Base-by-base conservation (phyloP, 495 filamentous ascomycete genomes). In the Apiosordaria backusii region DNA sequence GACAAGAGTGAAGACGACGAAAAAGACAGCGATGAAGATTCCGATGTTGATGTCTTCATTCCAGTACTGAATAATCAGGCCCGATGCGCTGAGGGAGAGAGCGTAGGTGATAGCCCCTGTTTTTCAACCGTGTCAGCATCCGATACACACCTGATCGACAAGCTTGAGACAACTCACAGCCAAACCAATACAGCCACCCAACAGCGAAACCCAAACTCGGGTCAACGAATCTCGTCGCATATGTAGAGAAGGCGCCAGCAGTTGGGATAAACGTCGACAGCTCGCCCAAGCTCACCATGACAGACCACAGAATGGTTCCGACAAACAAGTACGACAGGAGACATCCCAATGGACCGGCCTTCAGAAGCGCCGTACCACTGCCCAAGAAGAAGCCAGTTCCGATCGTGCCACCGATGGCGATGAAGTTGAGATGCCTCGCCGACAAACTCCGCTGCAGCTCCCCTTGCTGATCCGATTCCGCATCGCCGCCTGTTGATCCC, bases 21-120 rank as follows among this genome's bases (percentile, higher is more conserved):
- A 90, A 76, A 92, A 88, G 63, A 96, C 76, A n/a, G 86, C 82
- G 72, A 93, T 92, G 72, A 90, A 90, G 61, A 88, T 89, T 25
- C 88, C 88, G 60, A 84, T 81, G 67, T 75, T 80, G 27, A 81
- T 71, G 27, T 76, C 75, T 16, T 75, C 68, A 45, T 89, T 79
- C 91, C 91, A 95, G 72, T 86, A 93, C 63, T 89, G 85, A 50
- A 93, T 89, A 64, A 93, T 87, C 61, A 92, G 73, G 7, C 88
- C 85, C 2, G 91, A 88, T 2, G 89, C 90, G 3, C 88, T 88
- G 19, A 93, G 84, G 68, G 92, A 90, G n/a, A 91, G 81, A 29
- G 88, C 90, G 66, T 89, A 88, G 0, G 89, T 92, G 50, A 88
- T 87, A 21, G 81, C 75, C 78, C 72, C 72, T 74, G 54, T 40